A percentile compares a stretch with the other conserved stretches of the same genome.
phyloP scores from a whole-genome alignment of 1,139 yeast species.

The Eremothecium gossypii region DNA sequence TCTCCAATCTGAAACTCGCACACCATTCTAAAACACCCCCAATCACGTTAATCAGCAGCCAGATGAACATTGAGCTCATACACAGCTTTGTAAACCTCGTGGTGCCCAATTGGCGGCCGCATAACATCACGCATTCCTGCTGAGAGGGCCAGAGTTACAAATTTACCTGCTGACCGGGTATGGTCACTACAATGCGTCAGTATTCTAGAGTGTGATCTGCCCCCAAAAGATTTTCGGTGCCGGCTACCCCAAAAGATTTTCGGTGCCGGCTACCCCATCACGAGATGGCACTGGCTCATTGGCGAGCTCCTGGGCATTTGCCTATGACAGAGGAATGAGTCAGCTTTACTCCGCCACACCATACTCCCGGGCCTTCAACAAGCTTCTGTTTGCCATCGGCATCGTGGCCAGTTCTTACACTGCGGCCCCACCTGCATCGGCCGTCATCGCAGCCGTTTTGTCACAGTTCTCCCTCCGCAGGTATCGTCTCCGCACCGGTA shows the following conservation, averaged over 20 bases:
- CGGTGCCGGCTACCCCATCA: conserved; percentile 39
- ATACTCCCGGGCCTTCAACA: conserved; percentile 31
- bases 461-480: conserved; percentile 47
- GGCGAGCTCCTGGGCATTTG: conserved; percentile 41
- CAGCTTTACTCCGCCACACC: conserved; percentile 12
- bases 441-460: conserved; percentile 38
- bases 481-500: conserved; percentile 50
- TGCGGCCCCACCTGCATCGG: conserved; percentile 49
- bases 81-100: conserved; percentile 44
- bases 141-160: conserved; percentile 33
- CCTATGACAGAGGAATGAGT: conserved; percentile 35
- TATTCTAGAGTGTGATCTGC: conserved; percentile 60
- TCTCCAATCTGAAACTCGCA: conserved; percentile 48
- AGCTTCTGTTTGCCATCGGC: conserved; percentile 41
- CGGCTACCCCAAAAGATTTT: conserved; percentile 45
- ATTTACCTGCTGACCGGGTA: conserved; percentile 38
- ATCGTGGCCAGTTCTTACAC: conserved; percentile 41
- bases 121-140: conserved; percentile 41
- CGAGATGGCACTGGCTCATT: conserved; percentile 44
- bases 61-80: conserved; percentile 38
- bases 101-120: conserved; percentile 44
- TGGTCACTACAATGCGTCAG: conserved; percentile 44
- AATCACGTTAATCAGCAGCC: conserved; percentile 50
- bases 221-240: conserved; percentile 49
- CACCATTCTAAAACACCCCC: conserved; percentile 57